Conservation (phyloP, 2,329 filamentous ascomycete species). For the Diaporthe helianthi region DNA sequence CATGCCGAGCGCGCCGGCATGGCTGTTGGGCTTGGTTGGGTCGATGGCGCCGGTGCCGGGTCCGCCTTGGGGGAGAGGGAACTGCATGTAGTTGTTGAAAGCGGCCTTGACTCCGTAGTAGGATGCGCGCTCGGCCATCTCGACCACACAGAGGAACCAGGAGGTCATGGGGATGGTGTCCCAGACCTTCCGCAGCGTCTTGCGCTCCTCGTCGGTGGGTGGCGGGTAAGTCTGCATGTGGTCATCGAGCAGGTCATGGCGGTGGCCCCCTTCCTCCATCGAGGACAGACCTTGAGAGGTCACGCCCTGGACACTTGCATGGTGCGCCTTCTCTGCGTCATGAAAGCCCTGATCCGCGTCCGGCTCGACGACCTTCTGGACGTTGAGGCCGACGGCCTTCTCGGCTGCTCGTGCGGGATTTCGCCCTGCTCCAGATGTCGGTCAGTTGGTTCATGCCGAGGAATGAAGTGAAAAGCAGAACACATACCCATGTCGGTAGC, state of each 20-base stretch:
- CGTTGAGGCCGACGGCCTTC: conserved; percentile 12
- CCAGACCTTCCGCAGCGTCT: conserved; percentile 53
- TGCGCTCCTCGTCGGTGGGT: conserved; percentile 55
- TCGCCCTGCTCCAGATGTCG: no score
- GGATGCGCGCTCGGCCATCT: conserved; percentile 59
- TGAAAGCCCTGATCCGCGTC: conserved; percentile 12
- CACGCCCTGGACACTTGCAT: conserved; percentile 8
- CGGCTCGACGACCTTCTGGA: conserved; percentile 22
- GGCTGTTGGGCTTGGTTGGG: conserved; percentile 44
- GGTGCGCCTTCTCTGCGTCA: conserved; percentile 1
- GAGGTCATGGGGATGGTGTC: conserved; percentile 52
- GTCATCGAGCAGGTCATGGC: conserved; percentile 34
- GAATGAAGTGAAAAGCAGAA: neutral
- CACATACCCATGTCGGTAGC: conserved; percentile 14
- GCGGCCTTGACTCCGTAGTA: conserved; percentile 59
- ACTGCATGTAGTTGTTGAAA: conserved; percentile 64
- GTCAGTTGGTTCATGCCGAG: neutral
- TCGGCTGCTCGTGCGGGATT: conserved; percentile 3
- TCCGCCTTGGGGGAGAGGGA: conserved; percentile 54
- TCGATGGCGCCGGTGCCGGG: conserved; percentile 46
- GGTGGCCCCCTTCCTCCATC: neutral
- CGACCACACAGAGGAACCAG: conserved; percentile 57
- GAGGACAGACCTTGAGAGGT: neutral
- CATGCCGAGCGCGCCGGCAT: conserved; percentile 58
- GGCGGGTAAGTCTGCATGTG: conserved; percentile 42